Evolutionary conservation across 1,139 yeast species (phyloP), one percentile per base, ranked within the genome.

Genomic region (Hanseniaspora sp.): DNA sequence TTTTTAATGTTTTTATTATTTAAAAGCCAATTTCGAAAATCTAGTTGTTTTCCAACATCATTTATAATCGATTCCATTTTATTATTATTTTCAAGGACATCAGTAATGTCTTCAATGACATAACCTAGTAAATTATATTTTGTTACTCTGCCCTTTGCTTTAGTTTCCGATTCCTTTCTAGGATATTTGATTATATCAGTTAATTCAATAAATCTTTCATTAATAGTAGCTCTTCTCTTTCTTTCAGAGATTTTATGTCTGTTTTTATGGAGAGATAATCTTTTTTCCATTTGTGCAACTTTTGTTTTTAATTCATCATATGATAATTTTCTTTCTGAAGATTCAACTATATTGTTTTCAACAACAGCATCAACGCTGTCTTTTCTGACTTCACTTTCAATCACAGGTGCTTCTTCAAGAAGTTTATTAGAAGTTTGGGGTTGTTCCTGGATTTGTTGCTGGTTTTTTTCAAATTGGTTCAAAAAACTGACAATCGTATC

Each of bases 221-320:
- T 66, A 23, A 65, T 65, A 12, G 61, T 57, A 38, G 59, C 61
- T 55, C 70, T 61, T 56, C 70, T 58, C 40, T 63, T 57, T 52
- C 64, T 63, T 53, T 67, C 70, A 7, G 64, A 55, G 42, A 63
- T 60, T 5, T 66, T 68, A 57, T 67, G 70, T 48, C 63, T 65
- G 67, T 69, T 65, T 57, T 64, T 66, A 53, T 65, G 52, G 15
- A 38, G 34, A 8, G 52, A 31, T 1, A 49, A 33, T 42, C 42
- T 46, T n/a, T 37, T 46, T 34, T 48, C 53, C 12, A 49, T 46
- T 30, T 12, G 31, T 3, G 23, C 42, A 12, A 48, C 45, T 28
- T 49, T 45, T 12, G 42, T 23, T 9, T 43, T 7, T 9, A 54
- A 28, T 18, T 54, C 56, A 13, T 49, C 41, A 37, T 54, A 54